These are phyloP conservation scores for Gossypium mustelinum DNA, from an alignment of 345 rosid genomes.

Conservation along the genomic window DNA sequence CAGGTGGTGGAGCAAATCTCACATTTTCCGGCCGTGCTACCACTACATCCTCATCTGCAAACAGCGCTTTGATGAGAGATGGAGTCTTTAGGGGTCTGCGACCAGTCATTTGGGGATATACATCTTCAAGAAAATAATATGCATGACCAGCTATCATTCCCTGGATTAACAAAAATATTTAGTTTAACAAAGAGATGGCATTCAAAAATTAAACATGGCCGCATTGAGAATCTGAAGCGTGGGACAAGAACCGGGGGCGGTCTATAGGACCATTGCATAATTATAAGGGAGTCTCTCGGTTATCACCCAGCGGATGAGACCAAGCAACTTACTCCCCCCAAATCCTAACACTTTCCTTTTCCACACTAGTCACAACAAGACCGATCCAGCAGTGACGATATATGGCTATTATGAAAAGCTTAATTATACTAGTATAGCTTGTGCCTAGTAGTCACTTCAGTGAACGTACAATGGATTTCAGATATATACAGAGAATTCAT, in stretches of 20 bases:
- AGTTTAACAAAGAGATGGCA: not conserved
- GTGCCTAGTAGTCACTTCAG: not conserved
- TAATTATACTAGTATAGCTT: not conserved
- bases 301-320: not conserved
- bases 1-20: slow-evolving; percentile 77
- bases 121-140: slow-evolving; percentile 91
- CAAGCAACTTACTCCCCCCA: not conserved
- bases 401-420: not conserved
- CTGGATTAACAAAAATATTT: slow-evolving; percentile 37
- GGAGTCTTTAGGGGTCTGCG: slow-evolving; percentile 83
- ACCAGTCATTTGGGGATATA: slow-evolving; percentile 79
- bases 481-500: not conserved
- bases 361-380: not conserved
- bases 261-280: not conserved
- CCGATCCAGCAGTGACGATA: not conserved
- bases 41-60: slow-evolving; percentile 79
- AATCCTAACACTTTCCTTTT: not conserved
- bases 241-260: not conserved
- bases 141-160: slow-evolving; percentile 99
- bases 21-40: slow-evolving; percentile 70
- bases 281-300: not conserved
- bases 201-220: not conserved
- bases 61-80: slow-evolving; percentile 64
- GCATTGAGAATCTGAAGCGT: not conserved
- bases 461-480: not conserved